A percentile compares a stretch with the other conserved stretches of the same genome.
phyloP scores from a whole-genome alignment of 805 yeast genomes.

The Allodekkera sacchari region DNA sequence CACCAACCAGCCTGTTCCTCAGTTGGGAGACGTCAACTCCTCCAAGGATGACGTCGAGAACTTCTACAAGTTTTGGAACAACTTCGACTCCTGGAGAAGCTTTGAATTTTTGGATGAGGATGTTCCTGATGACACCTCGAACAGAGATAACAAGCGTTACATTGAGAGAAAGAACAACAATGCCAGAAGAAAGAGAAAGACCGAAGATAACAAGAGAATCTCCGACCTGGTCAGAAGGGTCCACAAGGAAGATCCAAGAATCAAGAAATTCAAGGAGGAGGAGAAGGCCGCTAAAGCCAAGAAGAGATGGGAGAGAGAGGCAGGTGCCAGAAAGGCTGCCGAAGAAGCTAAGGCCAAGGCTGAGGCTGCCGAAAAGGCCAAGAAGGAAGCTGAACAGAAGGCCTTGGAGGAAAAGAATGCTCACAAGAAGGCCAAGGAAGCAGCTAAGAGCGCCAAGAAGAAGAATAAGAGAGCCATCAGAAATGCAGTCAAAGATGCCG shows the following conservation, averaged over 20 bases:
- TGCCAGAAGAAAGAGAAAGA: conserved; percentile 94
- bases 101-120: conserved; percentile 98
- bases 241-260: conserved; percentile 86
- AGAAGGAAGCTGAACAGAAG: conserved; percentile 68
- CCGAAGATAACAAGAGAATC: conserved; percentile 89
- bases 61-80: conserved; percentile 88
- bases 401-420: conserved; percentile 51
- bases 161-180: conserved; percentile 96
- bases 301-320: conserved; percentile 96
- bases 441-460: conserved; percentile 97
- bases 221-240: conserved; percentile 85
- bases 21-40: conserved; percentile 59
- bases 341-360: conserved; percentile 80
- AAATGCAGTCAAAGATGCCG: conserved; percentile 71
- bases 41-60: conserved; percentile 75
- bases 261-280: conserved; percentile 83
- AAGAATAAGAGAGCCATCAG: conserved; percentile 59
- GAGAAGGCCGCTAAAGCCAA: conserved; percentile 93
- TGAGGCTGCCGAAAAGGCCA: conserved; percentile 81
- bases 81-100: conserved; percentile 96
- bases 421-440: conserved; percentile 80
- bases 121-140: conserved; percentile 97
- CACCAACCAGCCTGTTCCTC: conserved; percentile 82
- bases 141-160: conserved; percentile 99
- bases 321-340: conserved; percentile 94